These are phyloP conservation scores for Sutorius eximius DNA, from an alignment of 1,284 basidiomycete genomes.

Conservation along the genomic window DNA sequence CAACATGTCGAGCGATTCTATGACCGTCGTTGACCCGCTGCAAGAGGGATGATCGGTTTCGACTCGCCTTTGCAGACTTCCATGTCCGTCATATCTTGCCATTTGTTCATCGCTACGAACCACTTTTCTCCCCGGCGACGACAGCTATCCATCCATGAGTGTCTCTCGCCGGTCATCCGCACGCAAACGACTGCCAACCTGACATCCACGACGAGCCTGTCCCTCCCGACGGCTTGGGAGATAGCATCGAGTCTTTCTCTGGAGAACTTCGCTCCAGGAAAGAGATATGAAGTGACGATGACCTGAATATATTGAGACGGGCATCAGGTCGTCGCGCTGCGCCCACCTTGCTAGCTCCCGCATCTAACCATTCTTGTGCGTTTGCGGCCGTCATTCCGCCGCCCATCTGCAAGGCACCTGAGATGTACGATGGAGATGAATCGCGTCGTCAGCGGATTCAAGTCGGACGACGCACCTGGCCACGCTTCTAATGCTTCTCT, in stretches of 20 bases:
- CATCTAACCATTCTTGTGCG: slow-evolving; percentile 81
- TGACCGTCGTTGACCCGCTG: background rate
- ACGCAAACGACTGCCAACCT: slow-evolving; percentile 53
- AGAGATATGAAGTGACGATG: slow-evolving; percentile 96
- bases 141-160: slow-evolving; percentile 59
- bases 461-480: slow-evolving; percentile 54
- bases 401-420: slow-evolving; percentile 85
- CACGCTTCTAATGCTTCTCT: slow-evolving; percentile 80
- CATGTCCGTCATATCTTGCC: slow-evolving; percentile 97
- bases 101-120: slow-evolving; percentile 99
- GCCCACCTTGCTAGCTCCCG: slow-evolving; percentile 87
- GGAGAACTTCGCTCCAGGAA: slow-evolving; percentile 81
- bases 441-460: background rate
- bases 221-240: slow-evolving; percentile 72
- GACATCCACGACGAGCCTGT: slow-evolving; percentile 92
- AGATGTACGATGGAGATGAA: slow-evolving; percentile 7
- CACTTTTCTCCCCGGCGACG: slow-evolving; percentile 76
- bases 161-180: background rate
- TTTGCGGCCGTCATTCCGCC: slow-evolving; percentile 89
- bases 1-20: slow-evolving; percentile 72
- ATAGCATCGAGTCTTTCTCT: slow-evolving; percentile 69
- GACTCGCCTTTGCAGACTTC: slow-evolving; percentile 76
- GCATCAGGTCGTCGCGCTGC: background rate
- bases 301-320: slow-evolving; percentile 52
- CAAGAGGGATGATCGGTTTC: background rate